Evolutionary conservation across 139 green algal species (phyloP).

Genomic region (Chlorella sp.): DNA sequence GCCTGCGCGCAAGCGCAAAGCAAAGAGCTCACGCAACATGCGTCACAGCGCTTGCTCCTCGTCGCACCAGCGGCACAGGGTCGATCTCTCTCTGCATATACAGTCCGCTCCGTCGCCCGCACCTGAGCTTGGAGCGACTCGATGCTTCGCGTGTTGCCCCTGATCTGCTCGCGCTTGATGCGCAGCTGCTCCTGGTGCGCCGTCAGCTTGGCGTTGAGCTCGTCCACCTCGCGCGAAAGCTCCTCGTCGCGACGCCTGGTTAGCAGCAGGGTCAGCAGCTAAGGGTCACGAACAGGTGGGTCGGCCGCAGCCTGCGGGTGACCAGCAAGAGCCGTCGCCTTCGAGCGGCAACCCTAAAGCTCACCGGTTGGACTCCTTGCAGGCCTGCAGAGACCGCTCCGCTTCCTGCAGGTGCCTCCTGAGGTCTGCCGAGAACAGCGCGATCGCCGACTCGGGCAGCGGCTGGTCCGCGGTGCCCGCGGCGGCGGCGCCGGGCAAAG

Average conservation of each 20-base stretch:
- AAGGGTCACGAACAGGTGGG: background rate
- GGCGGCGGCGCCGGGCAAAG: background rate
- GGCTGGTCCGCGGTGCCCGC: background rate
- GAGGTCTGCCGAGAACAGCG: slow-evolving; percentile 16
- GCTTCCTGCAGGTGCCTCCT: slow-evolving; percentile 6
- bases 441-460: slow-evolving; percentile 4
- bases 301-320: background rate
- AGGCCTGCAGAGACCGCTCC: slow-evolving; percentile 11
- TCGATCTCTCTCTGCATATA: too few species aligned
- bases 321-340: background rate
- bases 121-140: slow-evolving; percentile 25
- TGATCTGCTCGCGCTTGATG: slow-evolving; percentile 33
- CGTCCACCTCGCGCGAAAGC: slow-evolving; percentile 13
- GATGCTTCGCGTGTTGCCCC: slow-evolving; percentile 21
- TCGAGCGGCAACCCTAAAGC: background rate
- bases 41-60: too few species aligned
- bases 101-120: too few species aligned
- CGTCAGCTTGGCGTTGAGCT: slow-evolving; percentile 23
- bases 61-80: too few species aligned
- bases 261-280: background rate
- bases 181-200: slow-evolving; percentile 24
- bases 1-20: background rate
- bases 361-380: slow-evolving; percentile 32
- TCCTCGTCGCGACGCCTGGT: slow-evolving; percentile 34
- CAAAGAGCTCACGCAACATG: background rate